Conservation (phyloP, 75 land plant species). For the Sequoia sempervirens region DNA sequence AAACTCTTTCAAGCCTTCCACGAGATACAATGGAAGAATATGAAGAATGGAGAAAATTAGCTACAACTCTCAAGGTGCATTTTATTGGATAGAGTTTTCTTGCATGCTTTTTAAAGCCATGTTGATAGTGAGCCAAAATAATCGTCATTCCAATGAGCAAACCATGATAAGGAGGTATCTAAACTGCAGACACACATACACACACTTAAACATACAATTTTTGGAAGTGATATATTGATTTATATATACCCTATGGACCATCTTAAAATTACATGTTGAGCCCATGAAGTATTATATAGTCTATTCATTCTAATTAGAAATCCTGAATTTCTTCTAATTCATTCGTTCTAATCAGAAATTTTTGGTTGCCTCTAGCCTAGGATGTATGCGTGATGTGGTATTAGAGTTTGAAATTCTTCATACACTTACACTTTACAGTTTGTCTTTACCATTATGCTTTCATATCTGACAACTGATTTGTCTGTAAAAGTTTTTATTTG, state of each 20-base stretch:
- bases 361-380: background rate
- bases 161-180: background rate
- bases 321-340: background rate
- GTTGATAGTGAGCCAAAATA: background rate
- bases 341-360: background rate
- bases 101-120: background rate
- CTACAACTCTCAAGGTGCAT: conserved; percentile 67
- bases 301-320: background rate
- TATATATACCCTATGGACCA: background rate
- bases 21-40: conserved; percentile 59
- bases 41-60: conserved; percentile 65
- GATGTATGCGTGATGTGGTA: background rate
- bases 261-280: background rate
- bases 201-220: background rate
- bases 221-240: background rate
- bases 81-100: conserved; percentile 5
- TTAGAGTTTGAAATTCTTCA: background rate
- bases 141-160: background rate
- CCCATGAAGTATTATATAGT: background rate
- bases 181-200: background rate
- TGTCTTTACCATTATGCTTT: background rate
- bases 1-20: conserved; percentile 59
- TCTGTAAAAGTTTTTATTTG: background rate
- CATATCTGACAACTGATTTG: background rate
- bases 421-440: background rate